A percentile compares a stretch with the other conserved stretches of the same genome.
These are phyloP conservation scores for Prosopis cineraria DNA, from an alignment of 306 rosid genomes.

Conservation along the genomic window DNA sequence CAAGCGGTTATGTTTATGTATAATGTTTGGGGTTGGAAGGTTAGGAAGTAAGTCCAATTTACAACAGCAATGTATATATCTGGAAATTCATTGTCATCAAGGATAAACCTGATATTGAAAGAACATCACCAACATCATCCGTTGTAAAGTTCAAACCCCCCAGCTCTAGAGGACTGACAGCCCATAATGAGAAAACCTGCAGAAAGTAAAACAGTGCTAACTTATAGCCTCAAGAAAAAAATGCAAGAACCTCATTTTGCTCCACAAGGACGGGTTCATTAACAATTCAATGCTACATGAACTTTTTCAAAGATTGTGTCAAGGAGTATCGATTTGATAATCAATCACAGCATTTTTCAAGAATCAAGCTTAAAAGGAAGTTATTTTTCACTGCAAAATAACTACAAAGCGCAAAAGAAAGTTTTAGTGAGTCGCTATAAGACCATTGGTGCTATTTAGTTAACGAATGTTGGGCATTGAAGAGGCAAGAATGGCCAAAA, in stretches of 20 bases:
- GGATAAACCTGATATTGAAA: slow-evolving; percentile 64
- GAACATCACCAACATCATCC: slow-evolving; percentile 70
- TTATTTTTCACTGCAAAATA: no score
- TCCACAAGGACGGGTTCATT: neutral
- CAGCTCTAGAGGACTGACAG: slow-evolving; percentile 59
- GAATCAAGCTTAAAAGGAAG: no score
- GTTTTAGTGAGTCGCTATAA: no score
- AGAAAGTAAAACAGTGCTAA: slow-evolving; percentile 3
- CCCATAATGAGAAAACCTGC: slow-evolving; percentile 90
- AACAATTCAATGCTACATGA: no score
- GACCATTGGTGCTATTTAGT: no score
- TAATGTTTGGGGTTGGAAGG: neutral
- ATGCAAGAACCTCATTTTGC: neutral
- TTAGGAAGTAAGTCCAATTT: slow-evolving; percentile 5
- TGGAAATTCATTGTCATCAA: neutral
- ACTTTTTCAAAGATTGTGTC: no score
- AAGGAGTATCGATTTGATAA: no score
- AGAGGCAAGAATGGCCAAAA: no score
- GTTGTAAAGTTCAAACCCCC: slow-evolving; percentile 71
- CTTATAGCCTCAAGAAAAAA: neutral
- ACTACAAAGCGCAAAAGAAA: no score
- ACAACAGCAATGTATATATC: neutral
- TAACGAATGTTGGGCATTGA: no score
- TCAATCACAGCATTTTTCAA: no score
- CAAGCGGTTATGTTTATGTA: neutral